These are phyloP conservation scores for Calonectria naviculata DNA, from an alignment of 2,329 filamentous ascomycete species.

Conservation along the genomic window DNA sequence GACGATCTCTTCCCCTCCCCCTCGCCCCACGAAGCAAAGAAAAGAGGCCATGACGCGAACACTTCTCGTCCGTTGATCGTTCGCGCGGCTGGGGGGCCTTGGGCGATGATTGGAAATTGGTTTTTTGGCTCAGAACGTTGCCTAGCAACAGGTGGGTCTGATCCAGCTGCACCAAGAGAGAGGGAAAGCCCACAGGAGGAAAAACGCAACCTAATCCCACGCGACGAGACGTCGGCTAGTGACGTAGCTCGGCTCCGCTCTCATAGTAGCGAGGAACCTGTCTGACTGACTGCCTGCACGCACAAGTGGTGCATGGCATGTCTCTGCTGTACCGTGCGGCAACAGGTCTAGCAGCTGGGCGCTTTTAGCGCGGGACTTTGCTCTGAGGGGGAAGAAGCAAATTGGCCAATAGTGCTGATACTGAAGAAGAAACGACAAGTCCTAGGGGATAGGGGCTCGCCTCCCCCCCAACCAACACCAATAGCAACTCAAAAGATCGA, in stretches of 20 bases:
- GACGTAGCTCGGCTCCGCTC: conserved; percentile 37
- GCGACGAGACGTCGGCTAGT: conserved; percentile 36
- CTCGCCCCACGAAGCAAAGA: background rate
- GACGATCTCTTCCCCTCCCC: conserved; percentile 9
- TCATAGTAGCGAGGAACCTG: conserved; percentile 5
- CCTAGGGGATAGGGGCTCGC: background rate
- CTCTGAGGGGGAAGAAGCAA: background rate
- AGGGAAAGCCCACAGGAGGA: conserved; percentile 4
- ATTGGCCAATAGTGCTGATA: background rate
- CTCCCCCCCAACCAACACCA: background rate
- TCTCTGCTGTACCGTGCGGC: conserved; percentile 8
- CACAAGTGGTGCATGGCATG: background rate
- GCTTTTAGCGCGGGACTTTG: background rate
- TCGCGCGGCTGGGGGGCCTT: conserved; percentile 8
- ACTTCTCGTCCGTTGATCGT: conserved; percentile 13
- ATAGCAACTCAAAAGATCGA: background rate
- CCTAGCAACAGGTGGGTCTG: conserved; percentile 33
- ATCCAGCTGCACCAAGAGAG: background rate
- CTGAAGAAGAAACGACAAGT: background rate
- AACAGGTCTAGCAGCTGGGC: background rate
- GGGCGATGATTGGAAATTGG: conserved; percentile 24
- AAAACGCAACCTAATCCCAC: conserved; percentile 28
- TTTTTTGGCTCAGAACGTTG: conserved; percentile 26
- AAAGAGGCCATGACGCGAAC: conserved; percentile 2
- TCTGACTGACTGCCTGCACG: background rate